phyloP scores from a whole-genome alignment of 495 filamentous ascomycete genomes.

The Parachaetomium inaequale region DNA sequence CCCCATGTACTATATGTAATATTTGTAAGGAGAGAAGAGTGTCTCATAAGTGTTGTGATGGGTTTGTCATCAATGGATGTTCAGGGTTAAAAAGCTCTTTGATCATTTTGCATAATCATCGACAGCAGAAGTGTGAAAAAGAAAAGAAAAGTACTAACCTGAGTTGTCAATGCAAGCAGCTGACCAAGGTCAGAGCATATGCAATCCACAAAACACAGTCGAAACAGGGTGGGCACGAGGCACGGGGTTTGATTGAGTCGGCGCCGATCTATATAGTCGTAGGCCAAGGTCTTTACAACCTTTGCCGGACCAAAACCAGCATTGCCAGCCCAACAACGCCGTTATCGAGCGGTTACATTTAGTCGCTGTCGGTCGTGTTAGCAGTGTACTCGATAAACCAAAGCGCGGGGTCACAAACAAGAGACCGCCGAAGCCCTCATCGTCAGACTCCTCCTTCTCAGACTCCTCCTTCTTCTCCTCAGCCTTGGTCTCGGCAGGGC shows the following conservation, averaged over 20 bases:
- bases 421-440: constrained; percentile 63
- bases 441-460: constrained; percentile 59
- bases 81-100: constrained; percentile 60
- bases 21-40: constrained; percentile 26
- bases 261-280: constrained; percentile 44
- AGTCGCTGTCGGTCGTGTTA: constrained; percentile 40
- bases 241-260: constrained; percentile 43
- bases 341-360: constrained; percentile 33
- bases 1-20: constrained; percentile 22
- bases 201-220: not conserved
- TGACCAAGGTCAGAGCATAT: constrained; percentile 4
- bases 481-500: constrained; percentile 52
- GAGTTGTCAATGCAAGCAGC: constrained; percentile 8
- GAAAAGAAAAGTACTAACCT: constrained; percentile 43
- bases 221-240: constrained; percentile 22
- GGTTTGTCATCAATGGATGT: constrained; percentile 43
- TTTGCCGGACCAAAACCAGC: constrained; percentile 37
- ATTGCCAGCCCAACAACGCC: constrained; percentile 38
- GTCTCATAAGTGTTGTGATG: constrained; percentile 51
- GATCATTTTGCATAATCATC: constrained; percentile 49
- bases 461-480: constrained; percentile 57
- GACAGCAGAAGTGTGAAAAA: constrained; percentile 32
- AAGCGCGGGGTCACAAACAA: constrained; percentile 49
- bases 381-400: not conserved
- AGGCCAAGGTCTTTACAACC: constrained; percentile 33